Conservation (phyloP, 768 basidiomycete species). For the Naematelia aurantialba region DNA sequence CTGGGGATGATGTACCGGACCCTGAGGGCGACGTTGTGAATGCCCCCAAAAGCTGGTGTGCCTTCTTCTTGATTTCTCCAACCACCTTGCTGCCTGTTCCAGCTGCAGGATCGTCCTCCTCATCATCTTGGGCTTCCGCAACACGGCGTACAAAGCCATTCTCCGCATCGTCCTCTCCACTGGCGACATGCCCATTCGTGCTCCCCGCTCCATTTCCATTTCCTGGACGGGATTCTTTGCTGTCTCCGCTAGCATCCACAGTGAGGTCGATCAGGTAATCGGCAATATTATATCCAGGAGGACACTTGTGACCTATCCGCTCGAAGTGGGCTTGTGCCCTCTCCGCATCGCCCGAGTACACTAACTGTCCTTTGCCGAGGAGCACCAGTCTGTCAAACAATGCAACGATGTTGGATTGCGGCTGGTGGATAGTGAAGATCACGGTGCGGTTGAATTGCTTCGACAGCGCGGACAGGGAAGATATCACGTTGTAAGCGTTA, state of each 20-base stretch:
- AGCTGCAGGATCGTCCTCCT: constrained; percentile 8
- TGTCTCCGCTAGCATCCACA: constrained; percentile 54
- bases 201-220: constrained; percentile 11
- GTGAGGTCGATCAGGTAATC: constrained; percentile 73
- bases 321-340: constrained; percentile 78
- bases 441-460: constrained; percentile 88
- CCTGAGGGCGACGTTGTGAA: constrained; percentile 17
- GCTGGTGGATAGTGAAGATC: constrained; percentile 97
- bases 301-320: constrained; percentile 75
- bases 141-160: constrained; percentile 22
- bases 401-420: constrained; percentile 93
- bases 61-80: constrained; percentile 35
- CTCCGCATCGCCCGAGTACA: constrained; percentile 74
- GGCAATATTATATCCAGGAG: constrained; percentile 91
- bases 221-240: constrained; percentile 21
- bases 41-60: constrained; percentile 40
- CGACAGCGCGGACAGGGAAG: constrained; percentile 78
- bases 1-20: constrained; percentile 39
- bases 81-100: background rate
- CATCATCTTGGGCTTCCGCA: constrained; percentile 7
- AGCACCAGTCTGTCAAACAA: constrained; percentile 89
- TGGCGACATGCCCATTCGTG: constrained; percentile 8
- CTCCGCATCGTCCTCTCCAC: constrained; percentile 18
- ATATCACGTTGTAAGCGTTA: constrained; percentile 92
- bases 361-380: constrained; percentile 73